Base-by-base conservation (phyloP, 2,329 filamentous ascomycete genomes). In the Annulohypoxylon truncatum region DNA sequence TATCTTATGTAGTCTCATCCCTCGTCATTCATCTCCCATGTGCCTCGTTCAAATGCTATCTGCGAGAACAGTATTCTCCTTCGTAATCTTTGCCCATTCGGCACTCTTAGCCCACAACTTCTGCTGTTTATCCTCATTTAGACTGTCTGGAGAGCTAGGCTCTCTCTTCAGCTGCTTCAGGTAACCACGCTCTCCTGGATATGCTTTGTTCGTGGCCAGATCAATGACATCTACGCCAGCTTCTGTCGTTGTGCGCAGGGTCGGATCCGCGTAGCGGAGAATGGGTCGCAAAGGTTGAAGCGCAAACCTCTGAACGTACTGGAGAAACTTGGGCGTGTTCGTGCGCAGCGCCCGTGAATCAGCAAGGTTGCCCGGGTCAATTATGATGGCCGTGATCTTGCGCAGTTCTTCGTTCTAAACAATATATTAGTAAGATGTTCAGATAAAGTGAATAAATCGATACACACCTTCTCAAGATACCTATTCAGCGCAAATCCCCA, bases 401-500 rank as follows among this genome's bases (percentile, higher is more conserved):
- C 66, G 70, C 24, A 76, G 48, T 5, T 63, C 64, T 10, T 67
- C 57, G 44, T 76, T 69, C 72, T 71, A 48, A 2, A n/a, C 1
- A 50, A 48, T 6, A 12, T 20, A 42, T 59, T 26, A 51, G 44
- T 61, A 9, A 18, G 26, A 12, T n/a, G 40, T 5, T 12, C 15
- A 12, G 22, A 33, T 18, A 20, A 53, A 48, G 28, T 28, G 13
- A 20, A 4, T 12, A 15, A 28, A 35, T 33, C 12, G n/a, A 48
- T 10, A 48, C 50, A 22, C 63, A 72, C 75, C 57, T 74, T 72
- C 47, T 76, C 64, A 5, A 78, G 71, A 15, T 70, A 63, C 3
- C 72, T 71, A 52, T 81, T 82, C 15, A 84, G 65, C 26, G 78
- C 78, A 61, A 82, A 79, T 65, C 76, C 78, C 66, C 78, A 79